A percentile compares a stretch with the other conserved stretches of the same genome.
Evolutionary conservation across 2,329 filamentous ascomycete genomes (phyloP).

Genomic region (Teratosphaeria epicoccoides): DNA sequence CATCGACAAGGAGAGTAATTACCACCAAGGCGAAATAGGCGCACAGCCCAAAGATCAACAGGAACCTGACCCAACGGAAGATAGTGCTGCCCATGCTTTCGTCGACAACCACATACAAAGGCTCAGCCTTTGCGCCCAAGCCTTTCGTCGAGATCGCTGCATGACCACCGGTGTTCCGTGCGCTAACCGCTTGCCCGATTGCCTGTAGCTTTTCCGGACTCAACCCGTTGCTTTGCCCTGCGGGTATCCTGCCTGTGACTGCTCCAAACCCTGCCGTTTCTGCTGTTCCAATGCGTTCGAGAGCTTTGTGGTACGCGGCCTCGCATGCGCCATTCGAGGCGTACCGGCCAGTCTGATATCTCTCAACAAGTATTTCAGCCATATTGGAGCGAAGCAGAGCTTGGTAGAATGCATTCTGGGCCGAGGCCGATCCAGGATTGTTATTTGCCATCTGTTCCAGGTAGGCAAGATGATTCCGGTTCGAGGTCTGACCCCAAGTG

Average conservation of each 20-base stretch:
- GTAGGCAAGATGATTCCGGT: slow-evolving; percentile 59
- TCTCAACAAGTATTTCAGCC: slow-evolving; percentile 83
- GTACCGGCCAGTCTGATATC: slow-evolving; percentile 78
- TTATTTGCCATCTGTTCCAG: slow-evolving; percentile 88
- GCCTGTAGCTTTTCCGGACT: slow-evolving; percentile 59
- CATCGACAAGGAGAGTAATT: slow-evolving; percentile 74
- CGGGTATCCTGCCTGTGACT: slow-evolving; percentile 22
- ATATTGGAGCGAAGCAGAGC: slow-evolving; percentile 83
- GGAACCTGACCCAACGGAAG: slow-evolving; percentile 86
- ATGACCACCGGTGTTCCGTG: slow-evolving; percentile 57
- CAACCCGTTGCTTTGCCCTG: slow-evolving; percentile 33
- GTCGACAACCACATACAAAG: slow-evolving; percentile 92
- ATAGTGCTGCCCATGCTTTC: slow-evolving; percentile 69
- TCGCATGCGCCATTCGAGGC: slow-evolving; percentile 71
- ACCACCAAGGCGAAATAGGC: slow-evolving; percentile 70
- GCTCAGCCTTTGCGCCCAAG: slow-evolving; percentile 64
- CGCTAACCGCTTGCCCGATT: slow-evolving; percentile 71
- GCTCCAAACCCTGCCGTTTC: slow-evolving; percentile 23
- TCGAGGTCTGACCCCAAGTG: slow-evolving; percentile 29
- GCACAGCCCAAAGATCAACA: slow-evolving; percentile 66
- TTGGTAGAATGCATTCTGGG: slow-evolving; percentile 91
- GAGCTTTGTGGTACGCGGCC: slow-evolving; percentile 64
- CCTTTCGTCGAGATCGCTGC: slow-evolving; percentile 47
- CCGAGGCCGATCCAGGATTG: slow-evolving; percentile 74
- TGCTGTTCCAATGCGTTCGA: slow-evolving; percentile 49